Evolutionary conservation across 73 alveolate genomes (phyloP), one percentile per base, ranked within the genome.

Genomic region (Urostyla sp.): DNA sequence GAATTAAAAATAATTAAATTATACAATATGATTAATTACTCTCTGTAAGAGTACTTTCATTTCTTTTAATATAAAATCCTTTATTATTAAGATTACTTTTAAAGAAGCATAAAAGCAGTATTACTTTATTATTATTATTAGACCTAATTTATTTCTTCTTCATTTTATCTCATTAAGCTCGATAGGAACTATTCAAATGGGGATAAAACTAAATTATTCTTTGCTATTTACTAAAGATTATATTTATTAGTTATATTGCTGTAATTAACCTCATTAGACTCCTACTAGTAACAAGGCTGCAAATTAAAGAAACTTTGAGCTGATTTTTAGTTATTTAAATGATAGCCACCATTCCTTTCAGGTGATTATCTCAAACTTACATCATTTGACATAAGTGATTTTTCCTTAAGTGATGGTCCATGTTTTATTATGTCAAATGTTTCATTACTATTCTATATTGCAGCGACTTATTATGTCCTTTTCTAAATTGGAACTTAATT

Each of bases 141-240:
- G 20, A 31, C 16, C 4, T 56, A 48, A 8, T 20, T 1, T 31
- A 46, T 69, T 69, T 69, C 83, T 18, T 46, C 10, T 34, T 69
- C 83, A 32, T 69, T 69, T 69, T 69, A 35, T 16, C 53, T 45
- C 83, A 69, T 69, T 46, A 69, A 55, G 34, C 49, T 69, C 31
- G 44, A 23, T 0, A 69, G 20, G 31, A 69, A 69, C 38, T 69
- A 30, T 48, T 69, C 83, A 46, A 69, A 69, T 18, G 83, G 83
- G 16, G 72, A 48, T 5, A 69, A 24, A 30, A 57, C 56, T 18
- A 3, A 24, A 28, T 69, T 28, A 23, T 43, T 11, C 21, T 20
- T 59, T 27, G 60, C 21, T 5, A 24, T 4, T 31, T 3, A 3
- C 20, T 24, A 10, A 8, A 15, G 11, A 21, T 27, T 49, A 31